Base-by-base conservation (phyloP, 257 asterid genomes). In the Ophiorrhiza pumila region DNA sequence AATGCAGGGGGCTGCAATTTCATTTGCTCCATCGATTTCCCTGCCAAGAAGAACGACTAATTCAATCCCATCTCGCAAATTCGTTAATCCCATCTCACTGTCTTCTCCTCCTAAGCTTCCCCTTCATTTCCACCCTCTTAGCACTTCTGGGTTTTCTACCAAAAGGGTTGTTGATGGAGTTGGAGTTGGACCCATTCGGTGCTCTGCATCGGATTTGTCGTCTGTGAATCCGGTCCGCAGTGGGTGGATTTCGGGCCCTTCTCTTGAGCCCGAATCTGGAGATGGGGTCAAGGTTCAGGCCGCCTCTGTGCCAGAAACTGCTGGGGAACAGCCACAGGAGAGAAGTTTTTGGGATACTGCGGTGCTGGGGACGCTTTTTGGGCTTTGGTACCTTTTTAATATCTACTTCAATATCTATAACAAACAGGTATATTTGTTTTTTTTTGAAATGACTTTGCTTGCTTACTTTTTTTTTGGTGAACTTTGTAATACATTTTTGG, bases 391-490 rank as follows among this genome's bases (percentile, higher is more conserved):
- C 81, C 80, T 92, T 14, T 92, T 95, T 43, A 95, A 95, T 71
- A 92, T 92, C 87, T 95, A 89, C 91, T 95, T 95, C 88, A 95
- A 95, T 74, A 90, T 95, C 74, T 92, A 95, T 77, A 92, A 95
- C 83, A 95, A 95, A 73, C 97, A 92, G 97, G 97, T 91, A 15
- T 7, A 2, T 46, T 63, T 15, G 43, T 58, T 29, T 5, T 10
- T 61, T 46, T 3, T 31, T 6, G 20, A n/a, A 37, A 31, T 4
- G 17, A 23, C 27, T 11, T 12, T 10, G n/a, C n/a, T n/a, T n/a
- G n/a, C 49, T 43, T 53, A 27, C 18, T 49, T 35, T 57, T 52
- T 20, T 12, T 43, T 14, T 37, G 2, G 0, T 37, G 4, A 8
- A n/a, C 9, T 43, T 43, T 1, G 32, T 7, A n/a, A 23, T 39